phyloP scores from a whole-genome alignment of 768 basidiomycete genomes.

The Gautieria morchelliformis region DNA sequence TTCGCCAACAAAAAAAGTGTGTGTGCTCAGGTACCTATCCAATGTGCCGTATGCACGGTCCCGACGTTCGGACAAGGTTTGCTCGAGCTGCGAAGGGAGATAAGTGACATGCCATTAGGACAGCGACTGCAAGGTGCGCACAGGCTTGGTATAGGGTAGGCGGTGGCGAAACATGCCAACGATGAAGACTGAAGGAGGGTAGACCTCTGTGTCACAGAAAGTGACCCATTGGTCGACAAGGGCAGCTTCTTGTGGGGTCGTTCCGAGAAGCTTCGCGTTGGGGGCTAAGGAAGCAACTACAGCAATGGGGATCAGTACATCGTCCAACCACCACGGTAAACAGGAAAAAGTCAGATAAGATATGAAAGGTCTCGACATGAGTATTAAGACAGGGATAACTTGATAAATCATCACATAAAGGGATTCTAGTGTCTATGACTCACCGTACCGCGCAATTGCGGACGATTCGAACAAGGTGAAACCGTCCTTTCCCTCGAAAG shows the following conservation, averaged over 20 bases:
- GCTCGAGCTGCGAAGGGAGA: constrained; percentile 45
- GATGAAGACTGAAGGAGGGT: constrained; percentile 27
- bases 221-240: constrained; percentile 81
- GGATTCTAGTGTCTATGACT: constrained; percentile 32
- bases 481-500: constrained; percentile 67
- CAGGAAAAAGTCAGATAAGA: constrained; percentile 7
- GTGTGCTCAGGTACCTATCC: constrained; percentile 61
- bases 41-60: constrained; percentile 53
- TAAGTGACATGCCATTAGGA: not conserved
- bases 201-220: constrained; percentile 61
- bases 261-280: constrained; percentile 71
- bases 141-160: constrained; percentile 77
- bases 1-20: constrained; percentile 89
- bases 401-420: constrained; percentile 37
- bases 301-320: constrained; percentile 14
- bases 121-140: constrained; percentile 26
- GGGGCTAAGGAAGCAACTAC: constrained; percentile 70
- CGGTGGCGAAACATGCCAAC: constrained; percentile 34
- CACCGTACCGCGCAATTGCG: constrained; percentile 84
- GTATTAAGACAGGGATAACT: constrained; percentile 71
- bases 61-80: constrained; percentile 40
- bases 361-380: constrained; percentile 44
- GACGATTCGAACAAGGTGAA: constrained; percentile 68
- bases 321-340: not conserved
- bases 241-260: constrained; percentile 54